Conservation (phyloP, 2,329 filamentous ascomycete genomes). For the Byssothecium circinans region DNA sequence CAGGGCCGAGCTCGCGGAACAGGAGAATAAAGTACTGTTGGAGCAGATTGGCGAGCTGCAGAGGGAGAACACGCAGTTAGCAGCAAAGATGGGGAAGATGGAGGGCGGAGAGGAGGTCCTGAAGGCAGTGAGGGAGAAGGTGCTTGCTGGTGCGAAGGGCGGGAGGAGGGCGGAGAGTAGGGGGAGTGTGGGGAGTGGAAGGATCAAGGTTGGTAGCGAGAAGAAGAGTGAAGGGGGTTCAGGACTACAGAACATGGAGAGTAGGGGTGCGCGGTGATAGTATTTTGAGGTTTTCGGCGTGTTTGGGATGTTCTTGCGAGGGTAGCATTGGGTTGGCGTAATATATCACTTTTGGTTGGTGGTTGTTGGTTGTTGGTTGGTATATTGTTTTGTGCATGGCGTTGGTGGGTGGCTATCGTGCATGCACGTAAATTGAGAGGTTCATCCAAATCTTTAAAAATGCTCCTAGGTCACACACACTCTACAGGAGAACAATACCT, state of each 20-base stretch:
- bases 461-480: no score
- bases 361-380: background rate
- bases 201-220: slow-evolving; percentile 14
- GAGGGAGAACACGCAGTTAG: slow-evolving; percentile 59
- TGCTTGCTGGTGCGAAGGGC: slow-evolving; percentile 16
- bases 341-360: background rate
- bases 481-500: no score
- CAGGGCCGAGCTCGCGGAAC: slow-evolving; percentile 50
- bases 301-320: no score
- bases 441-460: no score
- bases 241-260: background rate
- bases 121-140: slow-evolving; percentile 33
- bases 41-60: slow-evolving; percentile 59
- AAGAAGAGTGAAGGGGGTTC: slow-evolving; percentile 5
- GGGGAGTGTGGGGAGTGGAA: slow-evolving; percentile 27
- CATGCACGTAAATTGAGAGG: no score
- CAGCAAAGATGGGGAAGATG: slow-evolving; percentile 47
- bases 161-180: slow-evolving; percentile 30
- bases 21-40: slow-evolving; percentile 54
- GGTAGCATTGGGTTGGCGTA: background rate
- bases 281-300: no score
- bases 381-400: no score
- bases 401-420: no score
- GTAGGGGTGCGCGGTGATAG: no score
- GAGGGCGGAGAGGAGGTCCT: slow-evolving; percentile 40